These are phyloP conservation scores for Leishmania arabica DNA, from an alignment of 208 protist genomes.

Conservation along the genomic window DNA sequence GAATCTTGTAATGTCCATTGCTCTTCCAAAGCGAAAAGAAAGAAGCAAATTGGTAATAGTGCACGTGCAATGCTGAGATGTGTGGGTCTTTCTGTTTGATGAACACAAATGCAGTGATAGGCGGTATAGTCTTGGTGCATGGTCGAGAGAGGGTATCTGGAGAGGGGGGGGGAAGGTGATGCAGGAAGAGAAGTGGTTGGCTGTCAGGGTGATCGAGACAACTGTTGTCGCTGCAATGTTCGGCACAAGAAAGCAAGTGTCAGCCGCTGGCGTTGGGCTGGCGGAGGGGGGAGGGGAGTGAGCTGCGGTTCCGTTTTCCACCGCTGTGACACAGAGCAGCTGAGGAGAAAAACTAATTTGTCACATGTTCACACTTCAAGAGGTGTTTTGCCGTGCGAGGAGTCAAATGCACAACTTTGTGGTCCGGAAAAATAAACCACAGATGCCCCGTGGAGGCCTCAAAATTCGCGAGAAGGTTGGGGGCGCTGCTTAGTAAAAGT, in stretches of 20 bases:
- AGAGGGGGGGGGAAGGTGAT: neutral
- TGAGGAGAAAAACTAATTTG: neutral
- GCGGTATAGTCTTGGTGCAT: neutral
- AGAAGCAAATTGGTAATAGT: neutral
- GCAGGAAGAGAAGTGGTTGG: too few species aligned
- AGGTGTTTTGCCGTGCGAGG: neutral
- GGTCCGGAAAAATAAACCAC: neutral
- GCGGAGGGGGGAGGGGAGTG: neutral
- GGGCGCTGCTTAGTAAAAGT: conserved; percentile 87
- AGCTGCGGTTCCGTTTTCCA: too few species aligned
- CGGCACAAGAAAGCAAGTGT: too few species aligned
- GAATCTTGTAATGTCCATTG: conserved; percentile 58
- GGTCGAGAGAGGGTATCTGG: neutral
- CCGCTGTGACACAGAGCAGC: neutral
- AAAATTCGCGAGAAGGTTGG: conserved; percentile 44
- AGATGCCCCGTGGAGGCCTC: neutral
- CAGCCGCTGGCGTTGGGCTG: neutral
- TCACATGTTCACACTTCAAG: neutral
- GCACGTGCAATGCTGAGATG: neutral
- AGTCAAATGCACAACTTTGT: neutral
- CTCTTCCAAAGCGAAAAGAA: neutral
- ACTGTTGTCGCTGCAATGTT: too few species aligned
- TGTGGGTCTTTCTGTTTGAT: neutral
- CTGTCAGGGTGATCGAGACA: too few species aligned
- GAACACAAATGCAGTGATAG: neutral